Percentiles rank a stretch among this genome's conserved stretches.
phyloP scores from a whole-genome alignment of 2,329 filamentous ascomycete genomes.

The Paraconiothyrium sp. region DNA sequence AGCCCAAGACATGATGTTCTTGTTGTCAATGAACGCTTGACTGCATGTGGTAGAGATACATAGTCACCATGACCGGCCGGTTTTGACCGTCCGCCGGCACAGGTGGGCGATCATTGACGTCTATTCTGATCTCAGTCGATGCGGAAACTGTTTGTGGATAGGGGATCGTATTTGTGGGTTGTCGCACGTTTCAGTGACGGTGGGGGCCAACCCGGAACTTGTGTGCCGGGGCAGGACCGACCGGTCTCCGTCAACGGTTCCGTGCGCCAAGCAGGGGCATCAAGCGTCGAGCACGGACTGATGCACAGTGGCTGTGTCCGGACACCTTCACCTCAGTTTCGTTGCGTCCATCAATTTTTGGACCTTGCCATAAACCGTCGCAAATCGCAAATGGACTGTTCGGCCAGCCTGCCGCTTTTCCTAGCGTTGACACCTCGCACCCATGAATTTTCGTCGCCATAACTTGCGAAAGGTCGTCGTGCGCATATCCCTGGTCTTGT shows the following conservation, averaged over 20 bases:
- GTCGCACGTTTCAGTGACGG: no score
- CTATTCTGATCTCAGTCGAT: no score
- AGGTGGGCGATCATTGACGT: no score
- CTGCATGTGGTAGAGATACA: no score
- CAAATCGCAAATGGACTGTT: slow-evolving; percentile 3
- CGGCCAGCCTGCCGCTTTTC: background rate
- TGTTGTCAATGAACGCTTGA: no score
- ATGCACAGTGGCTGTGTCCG: background rate
- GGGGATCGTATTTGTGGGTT: no score
- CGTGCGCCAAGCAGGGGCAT: background rate
- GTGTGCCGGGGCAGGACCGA: background rate
- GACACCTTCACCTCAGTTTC: background rate
- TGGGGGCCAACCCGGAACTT: background rate
- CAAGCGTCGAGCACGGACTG: background rate
- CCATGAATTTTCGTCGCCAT: slow-evolving; percentile 2
- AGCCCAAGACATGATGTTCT: no score
- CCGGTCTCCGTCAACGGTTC: background rate
- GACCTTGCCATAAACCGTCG: background rate
- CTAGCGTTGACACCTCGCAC: background rate
- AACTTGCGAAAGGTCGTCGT: background rate
- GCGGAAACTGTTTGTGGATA: no score
- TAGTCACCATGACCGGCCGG: no score
- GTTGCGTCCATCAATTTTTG: background rate
- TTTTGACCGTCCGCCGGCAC: no score
- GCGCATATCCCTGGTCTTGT: slow-evolving; percentile 5